These are phyloP conservation scores for Fraxinus pennsylvanica DNA, from an alignment of 257 asterid species.

Conservation along the genomic window DNA sequence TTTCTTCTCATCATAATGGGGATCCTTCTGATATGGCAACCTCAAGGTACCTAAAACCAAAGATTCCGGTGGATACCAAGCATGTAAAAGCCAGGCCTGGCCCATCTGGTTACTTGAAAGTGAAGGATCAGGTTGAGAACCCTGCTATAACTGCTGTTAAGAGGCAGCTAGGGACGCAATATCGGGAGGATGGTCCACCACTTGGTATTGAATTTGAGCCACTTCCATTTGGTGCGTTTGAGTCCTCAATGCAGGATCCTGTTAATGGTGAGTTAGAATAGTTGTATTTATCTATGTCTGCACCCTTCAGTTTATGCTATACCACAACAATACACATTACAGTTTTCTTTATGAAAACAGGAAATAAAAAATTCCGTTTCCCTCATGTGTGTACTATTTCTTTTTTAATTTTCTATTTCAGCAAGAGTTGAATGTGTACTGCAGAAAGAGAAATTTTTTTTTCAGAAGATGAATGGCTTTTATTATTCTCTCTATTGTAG, in stretches of 20 bases:
- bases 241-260: constrained; percentile 43
- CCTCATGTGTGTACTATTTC: background rate
- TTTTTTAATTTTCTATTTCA: background rate
- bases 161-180: constrained; percentile 81
- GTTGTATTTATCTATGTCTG: constrained; percentile 10
- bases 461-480: background rate
- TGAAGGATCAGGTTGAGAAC: constrained; percentile 76
- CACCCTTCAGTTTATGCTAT: background rate
- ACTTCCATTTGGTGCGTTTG: constrained; percentile 83
- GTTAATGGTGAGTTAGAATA: constrained; percentile 46
- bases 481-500: background rate
- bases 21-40: constrained; percentile 41
- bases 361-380: background rate
- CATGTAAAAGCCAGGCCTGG: constrained; percentile 62
- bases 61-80: constrained; percentile 40
- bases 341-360: background rate
- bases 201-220: constrained; percentile 86
- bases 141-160: constrained; percentile 83
- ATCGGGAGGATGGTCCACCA: constrained; percentile 81
- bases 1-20: constrained; percentile 41
- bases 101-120: constrained; percentile 93
- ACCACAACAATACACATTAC: background rate
- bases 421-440: background rate
- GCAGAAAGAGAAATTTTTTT: background rate
- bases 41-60: constrained; percentile 50